Evolutionary conservation across 306 rosid genomes (phyloP), one percentile per base, ranked within the genome.

Genomic region (Fragaria vesca): DNA sequence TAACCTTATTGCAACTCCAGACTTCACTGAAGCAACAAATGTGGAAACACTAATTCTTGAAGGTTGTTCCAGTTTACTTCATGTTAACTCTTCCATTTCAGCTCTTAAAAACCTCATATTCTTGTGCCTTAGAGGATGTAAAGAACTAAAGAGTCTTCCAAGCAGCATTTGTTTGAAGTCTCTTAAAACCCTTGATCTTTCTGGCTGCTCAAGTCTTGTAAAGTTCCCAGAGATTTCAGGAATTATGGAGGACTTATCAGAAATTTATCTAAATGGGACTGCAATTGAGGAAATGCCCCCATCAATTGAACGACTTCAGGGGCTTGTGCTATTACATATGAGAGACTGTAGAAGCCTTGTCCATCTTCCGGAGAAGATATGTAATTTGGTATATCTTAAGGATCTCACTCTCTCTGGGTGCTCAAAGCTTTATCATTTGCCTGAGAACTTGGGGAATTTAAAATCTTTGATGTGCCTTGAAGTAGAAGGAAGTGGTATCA

Each of bases 151-250:
- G 51, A 52, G 6, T 36, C 47, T 76, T 12, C 66, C 74, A 15
- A 76, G 32, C 54, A 76, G 30, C 32, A 50, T 38, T 15, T 18
- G 12, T 4, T 32, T 76, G 34, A 57, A 76, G 28, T 66, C 52
- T 77, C 43, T 77, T 1, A 26, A 54, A 57, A 36, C 4, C 6
- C 36, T 80, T 2, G 21, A 28, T 43, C 70, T 73, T 15, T 54
- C 28, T 18, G 65, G 42, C 5, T 80, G 69, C 70, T 20, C 42
- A 13, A 66, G 10, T 1, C 62, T 80, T 0, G 13, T 12, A 6
- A 40, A 18, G n/a, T 77, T 77, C 7, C 74, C 78, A 24, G 78
- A 79, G 32, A 73, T 77, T 71, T 38, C 47, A 6, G 68, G 66
- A 24, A 66, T 30, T 17, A 79, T 79, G 82, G 68, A 79, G 12